Evolutionary conservation across 2,329 filamentous ascomycete species (phyloP).

Genomic region (Colletotrichum cereale): DNA sequence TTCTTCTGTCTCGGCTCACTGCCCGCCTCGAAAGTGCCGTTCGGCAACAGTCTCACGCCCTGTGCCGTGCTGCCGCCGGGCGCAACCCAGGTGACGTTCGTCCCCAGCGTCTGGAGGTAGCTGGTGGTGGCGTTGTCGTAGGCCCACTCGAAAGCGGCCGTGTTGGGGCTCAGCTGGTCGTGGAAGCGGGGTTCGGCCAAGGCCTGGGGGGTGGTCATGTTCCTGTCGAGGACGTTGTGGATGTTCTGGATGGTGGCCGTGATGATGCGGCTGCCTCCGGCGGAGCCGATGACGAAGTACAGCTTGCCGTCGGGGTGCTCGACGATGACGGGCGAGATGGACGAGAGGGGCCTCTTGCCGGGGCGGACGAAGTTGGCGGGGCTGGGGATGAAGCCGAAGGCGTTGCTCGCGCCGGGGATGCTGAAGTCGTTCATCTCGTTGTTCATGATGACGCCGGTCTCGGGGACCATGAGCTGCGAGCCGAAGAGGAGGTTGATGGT

Average conservation of each 20-base stretch:
- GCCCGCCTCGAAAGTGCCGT: conserved; percentile 81
- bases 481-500: conserved; percentile 88
- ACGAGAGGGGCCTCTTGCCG: conserved; percentile 82
- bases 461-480: conserved; percentile 79
- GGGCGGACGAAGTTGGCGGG: conserved; percentile 81
- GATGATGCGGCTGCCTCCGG: conserved; percentile 87
- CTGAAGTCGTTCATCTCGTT: conserved; percentile 79
- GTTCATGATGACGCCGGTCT: conserved; percentile 83
- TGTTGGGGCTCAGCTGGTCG: conserved; percentile 82
- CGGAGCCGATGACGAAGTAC: conserved; percentile 80
- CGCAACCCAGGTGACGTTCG: conserved; percentile 81
- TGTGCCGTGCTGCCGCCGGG: conserved; percentile 79
- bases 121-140: conserved; percentile 79
- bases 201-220: conserved; percentile 71
- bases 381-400: conserved; percentile 82
- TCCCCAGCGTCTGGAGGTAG: conserved; percentile 74
- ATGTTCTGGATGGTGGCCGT: conserved; percentile 84
- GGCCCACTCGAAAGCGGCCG: conserved; percentile 76
- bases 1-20: conserved; percentile 84
- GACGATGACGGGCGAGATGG: conserved; percentile 82
- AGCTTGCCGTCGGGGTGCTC: conserved; percentile 77
- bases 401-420: conserved; percentile 77
- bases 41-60: conserved; percentile 72
- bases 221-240: conserved; percentile 78
- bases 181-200: conserved; percentile 80